Percentiles rank a stretch among this genome's conserved stretches.
Evolutionary conservation across 306 rosid species (phyloP).

Genomic region (Quercus alba): DNA sequence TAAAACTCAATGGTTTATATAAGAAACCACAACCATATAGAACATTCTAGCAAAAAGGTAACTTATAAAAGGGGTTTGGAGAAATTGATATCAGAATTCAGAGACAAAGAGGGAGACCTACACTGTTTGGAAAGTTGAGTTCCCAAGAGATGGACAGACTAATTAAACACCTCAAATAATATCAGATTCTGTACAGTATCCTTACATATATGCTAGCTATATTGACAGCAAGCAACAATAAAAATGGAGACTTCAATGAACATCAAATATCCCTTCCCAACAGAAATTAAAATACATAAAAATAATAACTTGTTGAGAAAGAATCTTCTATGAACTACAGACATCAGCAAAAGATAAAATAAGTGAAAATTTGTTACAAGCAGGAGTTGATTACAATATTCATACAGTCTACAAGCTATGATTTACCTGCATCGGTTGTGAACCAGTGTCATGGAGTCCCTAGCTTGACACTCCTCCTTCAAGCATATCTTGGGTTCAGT

Average conservation of each 20-base stretch:
- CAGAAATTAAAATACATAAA: background rate
- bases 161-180: background rate
- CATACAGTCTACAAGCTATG: background rate
- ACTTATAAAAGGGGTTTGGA: background rate
- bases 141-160: background rate
- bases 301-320: background rate
- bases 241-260: background rate
- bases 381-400: too few species aligned
- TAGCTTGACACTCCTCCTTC: slow-evolving; percentile 94
- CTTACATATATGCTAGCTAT: background rate
- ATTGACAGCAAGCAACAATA: background rate
- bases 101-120: background rate
- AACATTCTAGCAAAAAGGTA: background rate
- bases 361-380: background rate
- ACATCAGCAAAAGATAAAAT: background rate
- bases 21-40: background rate
- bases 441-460: slow-evolving; percentile 83
- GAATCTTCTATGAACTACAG: background rate
- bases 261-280: too few species aligned
- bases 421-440: slow-evolving; percentile 93
- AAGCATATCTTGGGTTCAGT: slow-evolving; percentile 67
- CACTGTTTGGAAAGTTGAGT: background rate
- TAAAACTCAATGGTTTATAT: background rate
- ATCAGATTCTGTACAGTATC: background rate
- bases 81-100: background rate